Conservation (phyloP, 306 rosid species). For the Casuarina equisetifolia region DNA sequence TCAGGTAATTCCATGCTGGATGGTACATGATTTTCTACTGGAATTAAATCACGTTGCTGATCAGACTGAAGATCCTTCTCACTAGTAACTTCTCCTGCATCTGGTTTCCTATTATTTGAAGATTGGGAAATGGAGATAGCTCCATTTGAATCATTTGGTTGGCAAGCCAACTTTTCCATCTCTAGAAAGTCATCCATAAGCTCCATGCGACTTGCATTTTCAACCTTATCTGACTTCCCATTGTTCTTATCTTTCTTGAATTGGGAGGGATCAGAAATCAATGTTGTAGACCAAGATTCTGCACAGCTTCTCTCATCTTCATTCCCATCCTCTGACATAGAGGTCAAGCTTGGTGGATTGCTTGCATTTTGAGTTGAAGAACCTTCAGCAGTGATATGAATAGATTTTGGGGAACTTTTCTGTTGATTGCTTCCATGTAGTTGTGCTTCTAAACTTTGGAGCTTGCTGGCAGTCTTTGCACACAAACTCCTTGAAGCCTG, state of each 20-base stretch:
- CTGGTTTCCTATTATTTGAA: conserved; percentile 39
- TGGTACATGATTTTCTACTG: conserved; percentile 32
- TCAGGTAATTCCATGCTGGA: conserved; percentile 36
- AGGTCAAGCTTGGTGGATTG: conserved; percentile 76
- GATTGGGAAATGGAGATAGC: conserved; percentile 41
- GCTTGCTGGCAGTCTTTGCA: conserved; percentile 79
- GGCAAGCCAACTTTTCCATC: conserved; percentile 92
- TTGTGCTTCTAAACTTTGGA: conserved; percentile 78
- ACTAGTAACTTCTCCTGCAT: conserved; percentile 29
- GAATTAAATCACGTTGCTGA: conserved; percentile 35
- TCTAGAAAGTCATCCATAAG: conserved; percentile 99
- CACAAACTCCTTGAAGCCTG: conserved; percentile 88
- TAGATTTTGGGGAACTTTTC: conserved; percentile 75
- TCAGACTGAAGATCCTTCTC: conserved; percentile 43
- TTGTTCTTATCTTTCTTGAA: conserved; percentile 54
- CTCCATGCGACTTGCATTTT: conserved; percentile 66
- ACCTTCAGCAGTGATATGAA: conserved; percentile 59
- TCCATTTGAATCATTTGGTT: conserved; percentile 62
- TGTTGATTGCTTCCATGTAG: conserved; percentile 55
- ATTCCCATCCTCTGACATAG: conserved; percentile 93
- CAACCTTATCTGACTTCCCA: conserved; percentile 59
- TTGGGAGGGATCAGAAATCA: conserved; percentile 60
- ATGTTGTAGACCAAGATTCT: conserved; percentile 68
- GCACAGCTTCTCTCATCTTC: conserved; percentile 77
- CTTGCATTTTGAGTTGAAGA: conserved; percentile 70